Base-by-base conservation (phyloP, 1,284 basidiomycete genomes). In the Papiliotrema laurentii region DNA sequence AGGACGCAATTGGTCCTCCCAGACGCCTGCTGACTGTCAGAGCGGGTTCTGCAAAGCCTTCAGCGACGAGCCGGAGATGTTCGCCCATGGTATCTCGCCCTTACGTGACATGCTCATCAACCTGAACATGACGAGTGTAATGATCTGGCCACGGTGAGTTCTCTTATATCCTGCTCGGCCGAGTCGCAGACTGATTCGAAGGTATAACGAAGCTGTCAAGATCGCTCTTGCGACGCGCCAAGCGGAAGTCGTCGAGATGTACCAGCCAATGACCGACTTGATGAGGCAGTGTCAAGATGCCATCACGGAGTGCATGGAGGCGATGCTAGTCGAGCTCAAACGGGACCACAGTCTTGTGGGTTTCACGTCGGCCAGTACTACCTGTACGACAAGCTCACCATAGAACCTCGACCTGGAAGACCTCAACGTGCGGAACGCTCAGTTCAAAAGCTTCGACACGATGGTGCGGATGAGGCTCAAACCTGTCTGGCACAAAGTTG, bases 401-500 rank as follows among this genome's bases (percentile, higher is more conserved):
- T 38, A 55, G 37, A 72, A 97, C 86, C 82, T 97, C 14, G 94
- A 98, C 51, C 78, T 97, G 9, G 96, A 98, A 57, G 92, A 97
- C 58, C 78, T 97, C 51, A 93, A 83, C 5, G 81, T 97, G 40
- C 89, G 97, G 63, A 94, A 89, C 60, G 89, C 91, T 0, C 92
- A 98, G 61, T 97, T 97, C 73, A 82, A 85, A 26, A 90, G 87
- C 1, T 99, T 98, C 66, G 94, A 98, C 64, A 78, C 83, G 21
- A 80, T 96, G 45, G 91, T 97, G 1, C 82, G 93, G 9, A 81
- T 84, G 37, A 89, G 92, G 61, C 81, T 98, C 4, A 89, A 96
- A 68, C 82, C 92, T 0, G 86, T 97, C 4, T 98, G 96, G 96
- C 92, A 98, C 71, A 89, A 90, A 71, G 89, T 97, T 24, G 89